Evolutionary conservation across 139 green algal genomes (phyloP).

Genomic region (Nannochloris sp.): DNA sequence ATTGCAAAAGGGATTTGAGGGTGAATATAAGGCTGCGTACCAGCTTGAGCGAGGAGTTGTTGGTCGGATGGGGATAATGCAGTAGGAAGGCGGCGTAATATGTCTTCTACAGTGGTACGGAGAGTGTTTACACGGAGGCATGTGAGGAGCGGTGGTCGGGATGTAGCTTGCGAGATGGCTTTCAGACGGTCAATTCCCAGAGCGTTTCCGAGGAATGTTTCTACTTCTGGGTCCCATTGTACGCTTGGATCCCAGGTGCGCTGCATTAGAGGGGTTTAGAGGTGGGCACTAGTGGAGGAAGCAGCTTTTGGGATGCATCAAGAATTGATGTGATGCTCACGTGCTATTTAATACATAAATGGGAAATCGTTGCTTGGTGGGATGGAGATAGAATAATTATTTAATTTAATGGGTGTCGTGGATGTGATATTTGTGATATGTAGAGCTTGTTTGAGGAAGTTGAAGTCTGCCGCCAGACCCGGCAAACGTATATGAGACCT

Average conservation of each 20-base stretch:
- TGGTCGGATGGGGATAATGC: neutral
- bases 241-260: constrained; percentile 1
- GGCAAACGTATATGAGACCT: too few relatives aligned
- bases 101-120: constrained; percentile 11
- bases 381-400: too few relatives aligned
- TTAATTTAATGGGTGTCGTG: too few relatives aligned
- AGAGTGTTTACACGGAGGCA: constrained; percentile 69
- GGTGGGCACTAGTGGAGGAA: neutral
- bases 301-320: too few relatives aligned
- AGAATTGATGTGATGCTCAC: too few relatives aligned
- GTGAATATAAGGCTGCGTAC: constrained; percentile 21
- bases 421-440: too few relatives aligned
- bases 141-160: constrained; percentile 46
- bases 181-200: constrained; percentile 39
- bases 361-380: too few relatives aligned
- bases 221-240: constrained; percentile 26
- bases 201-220: constrained; percentile 40
- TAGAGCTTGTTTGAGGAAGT: too few relatives aligned
- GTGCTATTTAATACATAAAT: too few relatives aligned
- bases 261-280: neutral
- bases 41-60: neutral
- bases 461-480: too few relatives aligned
- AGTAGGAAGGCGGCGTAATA: constrained; percentile 13
- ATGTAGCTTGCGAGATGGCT: constrained; percentile 33
- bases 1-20: constrained; percentile 34